Percentiles rank a stretch among this genome's conserved stretches.
These are phyloP conservation scores for Brasenia schreberi DNA, from an alignment of 164 flowering plant species.

Conservation along the genomic window DNA sequence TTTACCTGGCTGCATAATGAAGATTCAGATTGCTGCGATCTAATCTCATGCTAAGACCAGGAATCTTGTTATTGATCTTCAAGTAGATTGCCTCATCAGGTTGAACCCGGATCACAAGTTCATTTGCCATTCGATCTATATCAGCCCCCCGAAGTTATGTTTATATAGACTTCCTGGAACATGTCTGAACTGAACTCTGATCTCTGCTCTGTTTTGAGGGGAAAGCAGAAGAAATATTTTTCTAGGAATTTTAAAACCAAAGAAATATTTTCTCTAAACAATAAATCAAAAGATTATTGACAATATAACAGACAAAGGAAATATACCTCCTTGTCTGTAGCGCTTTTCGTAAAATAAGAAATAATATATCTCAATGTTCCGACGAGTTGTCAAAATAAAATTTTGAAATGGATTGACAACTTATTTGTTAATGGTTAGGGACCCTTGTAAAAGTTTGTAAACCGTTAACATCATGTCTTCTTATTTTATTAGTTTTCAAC, in stretches of 20 bases:
- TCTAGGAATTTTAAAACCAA: not conserved
- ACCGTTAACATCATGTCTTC: too few species aligned
- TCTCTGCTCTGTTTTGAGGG: conserved; percentile 52
- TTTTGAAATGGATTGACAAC: too few species aligned
- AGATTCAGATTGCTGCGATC: conserved; percentile 69
- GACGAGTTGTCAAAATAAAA: too few species aligned
- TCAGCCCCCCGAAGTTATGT: conserved; percentile 44
- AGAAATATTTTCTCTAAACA: not conserved
- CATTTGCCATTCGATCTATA: conserved; percentile 64
- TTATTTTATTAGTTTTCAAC: too few species aligned
- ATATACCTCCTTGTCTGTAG: conserved; percentile 41
- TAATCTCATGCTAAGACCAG: conserved; percentile 74
- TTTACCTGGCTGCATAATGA: conserved; percentile 57
- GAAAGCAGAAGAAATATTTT: not conserved
- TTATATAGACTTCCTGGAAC: conserved; percentile 83
- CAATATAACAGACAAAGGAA: not conserved
- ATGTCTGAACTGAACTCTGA: conserved; percentile 79
- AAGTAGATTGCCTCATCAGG: conserved; percentile 83
- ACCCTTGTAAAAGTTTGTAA: too few species aligned
- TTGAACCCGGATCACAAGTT: conserved; percentile 70
- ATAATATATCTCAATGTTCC: too few species aligned
- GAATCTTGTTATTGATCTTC: conserved; percentile 79
- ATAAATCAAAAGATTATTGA: not conserved
- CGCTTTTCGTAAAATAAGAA: conserved; percentile 51
- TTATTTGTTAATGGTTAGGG: too few species aligned